Evolutionary conservation across 345 rosid species (phyloP).

Genomic region (Aethionema arabicum): DNA sequence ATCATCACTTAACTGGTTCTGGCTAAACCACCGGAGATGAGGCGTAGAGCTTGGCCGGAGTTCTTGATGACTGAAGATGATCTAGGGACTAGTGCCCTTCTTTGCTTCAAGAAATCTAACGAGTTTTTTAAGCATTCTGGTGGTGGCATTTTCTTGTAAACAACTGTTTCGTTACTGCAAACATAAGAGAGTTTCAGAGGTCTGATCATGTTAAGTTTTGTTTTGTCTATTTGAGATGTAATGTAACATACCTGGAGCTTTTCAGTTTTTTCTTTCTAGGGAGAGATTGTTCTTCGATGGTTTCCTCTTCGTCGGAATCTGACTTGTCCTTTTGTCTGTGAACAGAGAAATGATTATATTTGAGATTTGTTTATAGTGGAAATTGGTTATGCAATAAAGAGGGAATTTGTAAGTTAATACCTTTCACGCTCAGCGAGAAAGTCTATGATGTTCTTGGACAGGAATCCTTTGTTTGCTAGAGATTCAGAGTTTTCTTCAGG

Average conservation of each 20-base stretch:
- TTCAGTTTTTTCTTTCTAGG: slow-evolving; percentile 60
- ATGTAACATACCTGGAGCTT: slow-evolving; percentile 56
- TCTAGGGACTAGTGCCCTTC: slow-evolving; percentile 73
- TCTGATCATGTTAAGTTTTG: neutral
- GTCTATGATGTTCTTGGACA: slow-evolving; percentile 68
- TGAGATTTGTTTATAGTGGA: neutral
- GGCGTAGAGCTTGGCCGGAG: slow-evolving; percentile 78
- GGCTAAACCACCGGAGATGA: slow-evolving; percentile 44
- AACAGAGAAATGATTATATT: neutral
- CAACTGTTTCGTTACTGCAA: slow-evolving; percentile 64
- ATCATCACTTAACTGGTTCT: slow-evolving; percentile 20
- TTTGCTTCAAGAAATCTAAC: slow-evolving; percentile 77
- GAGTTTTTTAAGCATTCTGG: slow-evolving; percentile 67
- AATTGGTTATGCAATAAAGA: neutral
- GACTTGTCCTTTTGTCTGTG: slow-evolving; percentile 60
- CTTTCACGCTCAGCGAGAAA: slow-evolving; percentile 78
- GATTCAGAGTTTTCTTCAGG: slow-evolving; percentile 43
- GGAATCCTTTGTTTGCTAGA: slow-evolving; percentile 58
- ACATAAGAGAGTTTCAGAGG: neutral
- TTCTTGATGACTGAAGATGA: slow-evolving; percentile 73
- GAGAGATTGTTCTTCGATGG: slow-evolving; percentile 42
- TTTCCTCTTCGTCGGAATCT: slow-evolving; percentile 52
- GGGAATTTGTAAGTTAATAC: slow-evolving; percentile 37
- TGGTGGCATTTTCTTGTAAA: slow-evolving; percentile 67
- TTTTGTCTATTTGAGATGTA: neutral